Base-by-base conservation (phyloP, 192 early-diverging fungal species). In the Coemansia sp. region DNA sequence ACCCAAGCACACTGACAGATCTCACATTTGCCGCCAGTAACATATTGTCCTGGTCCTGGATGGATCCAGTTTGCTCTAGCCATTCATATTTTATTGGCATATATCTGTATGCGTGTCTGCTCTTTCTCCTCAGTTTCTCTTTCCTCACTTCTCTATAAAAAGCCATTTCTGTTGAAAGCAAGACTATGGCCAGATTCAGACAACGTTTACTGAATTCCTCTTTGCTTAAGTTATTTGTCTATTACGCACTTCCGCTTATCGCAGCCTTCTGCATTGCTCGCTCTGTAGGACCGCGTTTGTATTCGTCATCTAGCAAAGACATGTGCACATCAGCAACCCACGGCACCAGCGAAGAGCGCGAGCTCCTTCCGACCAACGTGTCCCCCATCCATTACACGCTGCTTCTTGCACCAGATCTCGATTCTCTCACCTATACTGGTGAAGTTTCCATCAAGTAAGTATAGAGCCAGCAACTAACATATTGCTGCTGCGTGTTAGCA, bases 291-390 rank as follows among this genome's bases (percentile, higher is more conserved):
- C 34, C 30, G 34, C 21, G 13, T 39, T 37, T 34, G 15, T 18
- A 34, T 57, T 44, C 54, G 37, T 37, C 14, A 37, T 39, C 34
- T 34, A 39, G 37, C 25, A 38, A 50, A 14, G 53, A 47, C 12
- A 78, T 78, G 74, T 71, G 68, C 49, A 61, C 74, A 13, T 55
- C 57, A 27, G 55, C 65, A 8, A 48, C 34, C 42, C 60, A 59
- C 49, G 49, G 45, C 50, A 27, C 58, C 61, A 59, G n/a, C 38
- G 74, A 78, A 46, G 69, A 78, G 76, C 84, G 82, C 44, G 86
- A 93, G 66, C 84, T 95, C 42, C 85, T 96, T 33, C 94, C 94
- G 43, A 87, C 85, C 53, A 92, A 84, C 59, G 89, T 94, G 50
- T 85, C 81, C 42, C 94, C 94, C 9, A 66, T 80, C 37, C 90